Conservation (phyloP, 2,329 filamentous ascomycete species). For the Aspergillus carbonarius region DNA sequence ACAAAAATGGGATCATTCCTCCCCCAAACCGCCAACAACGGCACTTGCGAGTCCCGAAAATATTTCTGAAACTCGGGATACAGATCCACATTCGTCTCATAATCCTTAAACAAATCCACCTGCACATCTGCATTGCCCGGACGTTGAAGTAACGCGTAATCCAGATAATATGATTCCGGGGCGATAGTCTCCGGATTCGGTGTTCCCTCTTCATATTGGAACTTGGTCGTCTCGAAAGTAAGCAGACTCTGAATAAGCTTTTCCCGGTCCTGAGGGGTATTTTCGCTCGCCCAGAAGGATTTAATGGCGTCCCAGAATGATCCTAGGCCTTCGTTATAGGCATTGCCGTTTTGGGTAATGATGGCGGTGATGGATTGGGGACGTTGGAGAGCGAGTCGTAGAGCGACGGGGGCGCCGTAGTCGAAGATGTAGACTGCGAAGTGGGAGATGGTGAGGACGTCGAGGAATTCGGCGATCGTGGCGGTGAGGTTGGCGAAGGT, state of each 20-base stretch:
- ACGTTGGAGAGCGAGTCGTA: constrained; percentile 54
- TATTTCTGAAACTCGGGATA: constrained; percentile 59
- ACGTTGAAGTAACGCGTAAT: constrained; percentile 53
- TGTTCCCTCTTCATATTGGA: constrained; percentile 48
- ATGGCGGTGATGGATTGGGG: constrained; percentile 53
- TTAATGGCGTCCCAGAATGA: constrained; percentile 53
- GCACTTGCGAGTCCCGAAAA: constrained; percentile 52
- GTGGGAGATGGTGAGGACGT: constrained; percentile 46
- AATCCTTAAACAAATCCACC: constrained; percentile 58
- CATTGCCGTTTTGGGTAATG: constrained; percentile 62
- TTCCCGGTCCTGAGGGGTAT: constrained; percentile 35
- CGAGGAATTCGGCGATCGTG: constrained; percentile 52
- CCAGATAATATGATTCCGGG: constrained; percentile 51
- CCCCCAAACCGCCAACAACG: constrained; percentile 60
- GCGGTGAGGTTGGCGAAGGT: constrained; percentile 54
- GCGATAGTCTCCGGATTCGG: constrained; percentile 36
- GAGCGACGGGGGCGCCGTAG: constrained; percentile 59
- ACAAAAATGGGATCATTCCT: constrained; percentile 53
- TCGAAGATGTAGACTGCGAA: constrained; percentile 63
- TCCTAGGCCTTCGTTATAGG: constrained; percentile 57
- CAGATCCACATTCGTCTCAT: constrained; percentile 54
- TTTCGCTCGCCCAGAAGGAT: constrained; percentile 47
- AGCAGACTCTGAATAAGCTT: constrained; percentile 37
- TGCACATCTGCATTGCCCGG: constrained; percentile 55
- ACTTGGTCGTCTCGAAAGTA: constrained; percentile 42